Conservation (phyloP, 108 stramenopile species). For the Discostella pseudostelligera region DNA sequence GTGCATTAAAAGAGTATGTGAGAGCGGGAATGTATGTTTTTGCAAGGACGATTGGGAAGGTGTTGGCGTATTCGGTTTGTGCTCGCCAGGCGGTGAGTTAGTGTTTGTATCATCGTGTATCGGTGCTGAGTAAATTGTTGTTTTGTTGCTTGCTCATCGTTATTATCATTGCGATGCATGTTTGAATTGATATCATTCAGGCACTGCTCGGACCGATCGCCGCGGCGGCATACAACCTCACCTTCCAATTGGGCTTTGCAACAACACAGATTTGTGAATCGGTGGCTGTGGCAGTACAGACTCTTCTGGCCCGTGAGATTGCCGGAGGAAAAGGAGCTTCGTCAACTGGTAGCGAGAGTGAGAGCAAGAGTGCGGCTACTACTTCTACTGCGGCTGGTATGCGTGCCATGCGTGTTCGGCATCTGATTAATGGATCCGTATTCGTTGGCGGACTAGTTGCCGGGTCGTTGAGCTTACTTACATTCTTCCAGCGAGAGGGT, state of each 20-base stretch:
- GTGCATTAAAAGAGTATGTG: slow-evolving; percentile 67
- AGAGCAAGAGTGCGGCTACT: too few species aligned
- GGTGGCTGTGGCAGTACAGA: slow-evolving; percentile 81
- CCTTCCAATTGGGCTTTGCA: slow-evolving; percentile 92
- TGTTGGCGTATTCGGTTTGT: slow-evolving; percentile 85
- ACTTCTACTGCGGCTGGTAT: slow-evolving; percentile 19
- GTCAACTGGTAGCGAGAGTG: slow-evolving; percentile 5
- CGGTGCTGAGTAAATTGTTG: too few species aligned
- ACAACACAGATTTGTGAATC: slow-evolving; percentile 93
- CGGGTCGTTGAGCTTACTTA: slow-evolving; percentile 59
- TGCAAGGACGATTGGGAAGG: slow-evolving; percentile 83
- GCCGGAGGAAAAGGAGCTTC: slow-evolving; percentile 38
- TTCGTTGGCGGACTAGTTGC: slow-evolving; percentile 72
- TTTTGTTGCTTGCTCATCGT: too few species aligned
- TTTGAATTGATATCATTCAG: too few species aligned
- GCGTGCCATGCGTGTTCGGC: slow-evolving; percentile 54
- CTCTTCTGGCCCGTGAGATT: slow-evolving; percentile 82
- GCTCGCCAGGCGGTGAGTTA: slow-evolving; percentile 62
- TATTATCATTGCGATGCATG: too few species aligned
- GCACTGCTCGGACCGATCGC: slow-evolving; percentile 81
- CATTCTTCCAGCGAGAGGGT: slow-evolving; percentile 65
- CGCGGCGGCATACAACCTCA: slow-evolving; percentile 90
- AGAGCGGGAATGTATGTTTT: slow-evolving; percentile 77
- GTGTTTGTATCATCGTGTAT: background rate
- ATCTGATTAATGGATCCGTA: slow-evolving; percentile 77